Percentiles rank a stretch among this genome's conserved stretches.
These are phyloP conservation scores for Fraxinus latifolia DNA, from an alignment of 305 asterid genomes.

Conservation along the genomic window DNA sequence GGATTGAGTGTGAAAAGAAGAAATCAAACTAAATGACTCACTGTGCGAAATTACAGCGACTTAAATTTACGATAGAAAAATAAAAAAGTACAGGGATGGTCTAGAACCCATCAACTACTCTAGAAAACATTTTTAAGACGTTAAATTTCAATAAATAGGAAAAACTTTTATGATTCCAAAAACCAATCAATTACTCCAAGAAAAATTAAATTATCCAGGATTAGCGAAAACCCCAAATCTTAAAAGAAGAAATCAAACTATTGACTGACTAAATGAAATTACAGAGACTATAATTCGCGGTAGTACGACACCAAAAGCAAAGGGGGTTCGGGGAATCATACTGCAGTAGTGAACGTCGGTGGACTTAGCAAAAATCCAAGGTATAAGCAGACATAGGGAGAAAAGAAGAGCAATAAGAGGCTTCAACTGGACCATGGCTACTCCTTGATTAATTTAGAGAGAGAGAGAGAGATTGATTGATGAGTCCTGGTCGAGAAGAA, in stretches of 20 bases:
- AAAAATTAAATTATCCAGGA: not conserved
- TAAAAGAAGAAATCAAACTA: not conserved
- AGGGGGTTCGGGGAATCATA: not conserved
- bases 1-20: not conserved
- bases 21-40: not conserved
- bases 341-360: constrained; percentile 28
- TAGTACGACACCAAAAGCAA: not conserved
- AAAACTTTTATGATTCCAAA: not conserved
- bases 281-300: not conserved
- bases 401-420: constrained; percentile 15
- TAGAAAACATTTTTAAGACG: not conserved
- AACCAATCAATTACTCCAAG: not conserved
- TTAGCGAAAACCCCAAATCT: not conserved
- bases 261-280: not conserved
- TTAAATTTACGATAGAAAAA: not conserved
- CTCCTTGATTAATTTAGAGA: not conserved
- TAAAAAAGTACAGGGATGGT: not conserved
- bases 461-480: not conserved
- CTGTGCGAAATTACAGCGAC: not conserved
- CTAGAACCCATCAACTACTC: not conserved
- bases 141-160: not conserved
- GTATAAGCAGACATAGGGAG: constrained; percentile 25
- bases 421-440: not conserved
- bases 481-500: not conserved
- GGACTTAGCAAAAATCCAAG: constrained; percentile 28